These are phyloP conservation scores for Agapanthus africanus DNA, from an alignment of 106 monocot genomes.

Conservation along the genomic window DNA sequence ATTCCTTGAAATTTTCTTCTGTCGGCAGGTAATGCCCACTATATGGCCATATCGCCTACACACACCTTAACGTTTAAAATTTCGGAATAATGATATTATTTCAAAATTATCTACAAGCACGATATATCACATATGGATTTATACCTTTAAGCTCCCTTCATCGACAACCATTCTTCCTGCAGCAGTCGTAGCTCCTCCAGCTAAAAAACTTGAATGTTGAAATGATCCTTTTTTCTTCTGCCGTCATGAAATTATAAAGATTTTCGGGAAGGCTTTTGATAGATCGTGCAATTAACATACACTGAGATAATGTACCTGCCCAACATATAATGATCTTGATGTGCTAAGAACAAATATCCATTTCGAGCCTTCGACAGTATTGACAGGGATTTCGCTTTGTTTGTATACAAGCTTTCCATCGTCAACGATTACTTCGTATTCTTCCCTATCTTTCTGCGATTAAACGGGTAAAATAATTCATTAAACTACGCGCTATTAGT, in stretches of 20 bases:
- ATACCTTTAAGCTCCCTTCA: conserved; percentile 33
- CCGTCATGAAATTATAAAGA: not conserved
- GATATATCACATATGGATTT: not conserved
- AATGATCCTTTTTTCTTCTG: conserved; percentile 85
- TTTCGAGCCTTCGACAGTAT: conserved; percentile 67
- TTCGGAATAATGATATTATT: not conserved
- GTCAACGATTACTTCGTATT: conserved; percentile 57
- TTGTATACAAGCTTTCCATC: conserved; percentile 56
- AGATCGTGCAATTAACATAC: not conserved
- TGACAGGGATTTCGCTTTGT: conserved; percentile 25
- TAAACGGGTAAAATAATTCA: no score
- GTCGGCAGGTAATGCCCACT: conserved; percentile 94
- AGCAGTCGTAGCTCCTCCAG: conserved; percentile 72
- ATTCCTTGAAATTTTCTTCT: conserved; percentile 88
- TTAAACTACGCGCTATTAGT: no score
- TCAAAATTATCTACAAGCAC: not conserved
- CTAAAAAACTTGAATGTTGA: conserved; percentile 87
- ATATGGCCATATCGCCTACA: conserved; percentile 75
- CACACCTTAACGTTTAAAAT: no score
- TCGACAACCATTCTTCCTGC: conserved; percentile 74
- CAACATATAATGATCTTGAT: conserved; percentile 53
- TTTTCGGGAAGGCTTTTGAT: no score
- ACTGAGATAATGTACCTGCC: conserved; percentile 39
- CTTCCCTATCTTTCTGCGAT: conserved; percentile 70
- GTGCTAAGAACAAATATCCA: conserved; percentile 95